These are phyloP conservation scores for Pythium plurisporium DNA, from an alignment of 352 stramenopile species.

Conservation along the genomic window DNA sequence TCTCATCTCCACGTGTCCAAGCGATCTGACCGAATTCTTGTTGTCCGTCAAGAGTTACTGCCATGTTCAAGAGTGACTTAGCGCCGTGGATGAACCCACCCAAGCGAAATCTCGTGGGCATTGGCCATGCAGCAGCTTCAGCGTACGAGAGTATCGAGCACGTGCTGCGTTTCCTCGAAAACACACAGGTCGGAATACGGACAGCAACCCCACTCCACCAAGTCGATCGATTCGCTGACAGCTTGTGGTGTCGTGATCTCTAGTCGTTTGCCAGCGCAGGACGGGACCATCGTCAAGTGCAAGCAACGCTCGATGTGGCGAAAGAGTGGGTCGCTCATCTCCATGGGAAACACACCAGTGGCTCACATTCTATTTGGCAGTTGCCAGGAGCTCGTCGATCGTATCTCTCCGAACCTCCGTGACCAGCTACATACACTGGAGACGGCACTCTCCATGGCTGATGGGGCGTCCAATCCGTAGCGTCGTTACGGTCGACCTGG, in stretches of 20 bases:
- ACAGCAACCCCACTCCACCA: not conserved
- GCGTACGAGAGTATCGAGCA: constrained; percentile 28
- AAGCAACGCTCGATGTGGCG: constrained; percentile 28
- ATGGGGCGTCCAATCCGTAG: not conserved
- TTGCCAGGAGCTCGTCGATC: constrained; percentile 30
- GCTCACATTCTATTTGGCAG: constrained; percentile 16
- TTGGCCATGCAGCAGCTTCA: constrained; percentile 24
- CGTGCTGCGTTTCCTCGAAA: constrained; percentile 36
- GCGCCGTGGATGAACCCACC: constrained; percentile 19
- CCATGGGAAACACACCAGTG: not conserved
- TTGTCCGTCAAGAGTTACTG: constrained; percentile 17
- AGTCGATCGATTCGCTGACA: not conserved
- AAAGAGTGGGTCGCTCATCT: constrained; percentile 25
- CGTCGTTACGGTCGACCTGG: not conserved
- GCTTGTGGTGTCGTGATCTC: not conserved
- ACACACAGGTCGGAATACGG: constrained; percentile 37
- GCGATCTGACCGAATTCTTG: not conserved
- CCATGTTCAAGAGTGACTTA: constrained; percentile 31
- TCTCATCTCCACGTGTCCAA: not conserved
- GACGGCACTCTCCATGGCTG: constrained; percentile 15
- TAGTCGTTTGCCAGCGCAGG: constrained; percentile 17
- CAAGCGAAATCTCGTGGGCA: constrained; percentile 22
- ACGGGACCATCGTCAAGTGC: constrained; percentile 18
- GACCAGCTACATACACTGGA: constrained; percentile 35
- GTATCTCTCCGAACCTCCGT: constrained; percentile 29